Base-by-base conservation (phyloP, 2,329 filamentous ascomycete genomes). In the Gnomoniopsis sp. region DNA sequence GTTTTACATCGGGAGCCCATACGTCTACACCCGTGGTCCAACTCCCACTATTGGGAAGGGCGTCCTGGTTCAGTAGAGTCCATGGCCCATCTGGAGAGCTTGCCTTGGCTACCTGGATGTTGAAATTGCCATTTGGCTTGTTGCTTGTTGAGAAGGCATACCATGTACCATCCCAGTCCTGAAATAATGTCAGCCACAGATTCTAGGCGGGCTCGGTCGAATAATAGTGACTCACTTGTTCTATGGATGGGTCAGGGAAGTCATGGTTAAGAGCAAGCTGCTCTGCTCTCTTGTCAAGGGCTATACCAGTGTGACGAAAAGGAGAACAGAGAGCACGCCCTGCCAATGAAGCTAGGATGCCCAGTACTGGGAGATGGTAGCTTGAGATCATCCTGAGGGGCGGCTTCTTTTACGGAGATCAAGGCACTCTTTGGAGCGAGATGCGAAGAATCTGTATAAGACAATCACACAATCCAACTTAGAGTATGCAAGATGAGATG, bases 1-100 rank as follows among this genome's bases (percentile, higher is more conserved):
- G 70, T 17, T 78, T 74, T 11, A 88, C 81, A 66, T 87, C 84
- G 11, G 85, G 86, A 0, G 85, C 85, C 84, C 84, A 88, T 34
- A 80, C 82, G 58, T 83, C 77, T 7, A 69, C 67, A 2, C 78
- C 77, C 6, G 75, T 79, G 26, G 80, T 80, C 85, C 86, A 88
- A 7, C 72, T 65, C 1, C 77, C 77, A 8, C 79, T 62, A 7
- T 73, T 71, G 0, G 83, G 82, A 14, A 88, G 72, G 2, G 80
- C 79, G 62, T 87, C 83, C 19, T 75, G 69, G 58, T 79, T 71
- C 46, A 78, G 72, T 22, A 78, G 72, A 14, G 78, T 69, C 67
- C 75, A 81, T 67, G 79, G 77, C 3, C 74, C 75, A 17, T 72
- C 67, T 52, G 83, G 79, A 48, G 80, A 75, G 2, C 70, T 63